Base-by-base conservation (phyloP, 2,329 filamentous ascomycete genomes). In the Colletotrichum sidae region DNA sequence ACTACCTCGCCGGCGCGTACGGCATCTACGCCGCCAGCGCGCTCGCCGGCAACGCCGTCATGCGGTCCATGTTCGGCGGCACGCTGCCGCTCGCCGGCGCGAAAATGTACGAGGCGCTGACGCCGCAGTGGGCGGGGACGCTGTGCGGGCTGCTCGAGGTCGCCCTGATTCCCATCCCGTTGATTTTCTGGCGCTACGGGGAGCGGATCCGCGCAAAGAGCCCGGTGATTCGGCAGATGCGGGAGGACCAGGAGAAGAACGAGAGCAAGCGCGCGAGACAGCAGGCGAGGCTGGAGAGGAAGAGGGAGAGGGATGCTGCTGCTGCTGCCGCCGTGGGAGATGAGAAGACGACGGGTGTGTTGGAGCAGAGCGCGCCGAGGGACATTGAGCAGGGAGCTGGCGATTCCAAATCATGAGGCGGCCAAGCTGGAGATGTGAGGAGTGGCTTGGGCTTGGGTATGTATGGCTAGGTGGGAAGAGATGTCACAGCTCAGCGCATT, bases 11-110 rank as follows among this genome's bases (percentile, higher is more conserved):
- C 0, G 86, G 90, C 52, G 88, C 89, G 7, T 67, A 96, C 70
- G 90, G 90, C 4, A 91, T 96, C 70, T 96, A 94, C 73, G 89
- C 93, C 1, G 93, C 93, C 1, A 92, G 88, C 3, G 93, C 93
- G 0, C 81, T 96, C 39, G 92, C 93, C 0, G 91, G 92, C 0
- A 96, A 96, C 70, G 87, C 91, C 0, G 90, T 96, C 2, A 83
- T 93, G 13, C 83, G 93, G 39, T 90, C 87, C 61, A 74, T 91
- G 7, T 82, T 94, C 59, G 93, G 93, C n/a, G 93, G 90, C n/a
- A 86, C 88, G 0, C 79, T 96, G 10, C 93, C 93, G 0, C 81
- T 96, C 0, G 91, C 91, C 2, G 93, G 92, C 0, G 85, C 91
- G 0, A 82, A 84, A 33, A 89, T 97, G 86, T 96, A 95, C 74